phyloP scores from a whole-genome alignment of 129 eudicot species.

The Heracleum sosnowskyi region DNA sequence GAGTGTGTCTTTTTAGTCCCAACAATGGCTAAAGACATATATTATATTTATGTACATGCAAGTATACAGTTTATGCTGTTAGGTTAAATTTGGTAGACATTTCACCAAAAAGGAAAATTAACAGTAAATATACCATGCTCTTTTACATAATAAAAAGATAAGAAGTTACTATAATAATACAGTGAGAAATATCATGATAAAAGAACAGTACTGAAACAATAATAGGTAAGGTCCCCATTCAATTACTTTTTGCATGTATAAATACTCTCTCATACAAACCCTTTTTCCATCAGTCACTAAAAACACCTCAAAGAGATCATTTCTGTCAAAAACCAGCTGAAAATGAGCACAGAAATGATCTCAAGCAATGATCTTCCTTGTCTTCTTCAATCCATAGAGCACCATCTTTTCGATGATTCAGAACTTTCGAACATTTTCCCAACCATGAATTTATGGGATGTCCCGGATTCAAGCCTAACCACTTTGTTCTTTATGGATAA shows the following conservation, averaged over 20 bases:
- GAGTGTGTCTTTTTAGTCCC: not conserved
- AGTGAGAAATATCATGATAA: not conserved
- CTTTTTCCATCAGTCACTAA: not conserved
- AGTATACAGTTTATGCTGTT: not conserved
- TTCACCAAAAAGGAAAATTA: not conserved
- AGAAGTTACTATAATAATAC: not conserved
- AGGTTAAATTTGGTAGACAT: not conserved
- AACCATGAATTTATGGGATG: not conserved
- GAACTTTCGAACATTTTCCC: conserved; percentile 5
- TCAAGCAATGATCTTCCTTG: not conserved
- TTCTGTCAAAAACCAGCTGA: not conserved
- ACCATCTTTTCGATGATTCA: conserved; percentile 9
- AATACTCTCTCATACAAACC: conserved; percentile 2
- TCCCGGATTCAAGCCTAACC: conserved; percentile 4
- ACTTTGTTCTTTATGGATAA: conserved; percentile 11
- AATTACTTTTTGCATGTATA: not conserved
- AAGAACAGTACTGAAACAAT: not conserved
- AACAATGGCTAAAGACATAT: not conserved
- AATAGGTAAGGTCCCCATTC: not conserved
- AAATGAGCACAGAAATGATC: conserved; percentile 1
- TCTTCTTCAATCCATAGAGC: conserved; percentile 11
- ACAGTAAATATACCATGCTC: not conserved
- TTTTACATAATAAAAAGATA: not conserved
- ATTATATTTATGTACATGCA: not conserved
- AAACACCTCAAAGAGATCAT: not conserved